Evolutionary conservation across 768 basidiomycete genomes (phyloP), one percentile per base, ranked within the genome.

Genomic region (Hirschioporus abietinus): DNA sequence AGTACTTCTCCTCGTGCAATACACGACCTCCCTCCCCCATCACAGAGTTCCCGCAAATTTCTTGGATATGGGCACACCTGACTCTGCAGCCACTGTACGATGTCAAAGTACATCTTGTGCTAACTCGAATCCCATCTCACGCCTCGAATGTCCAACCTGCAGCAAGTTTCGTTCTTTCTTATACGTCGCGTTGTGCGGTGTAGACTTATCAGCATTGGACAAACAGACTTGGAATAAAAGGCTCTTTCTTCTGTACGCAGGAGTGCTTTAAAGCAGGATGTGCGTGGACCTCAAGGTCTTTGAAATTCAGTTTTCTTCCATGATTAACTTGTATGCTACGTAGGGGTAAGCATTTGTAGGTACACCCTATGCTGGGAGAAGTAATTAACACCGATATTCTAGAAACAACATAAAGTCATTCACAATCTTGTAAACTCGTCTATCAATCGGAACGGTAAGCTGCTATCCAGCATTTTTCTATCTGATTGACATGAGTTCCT

Each of bases 241-340:
- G 92, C 34, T 94, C 92, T 35, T 92, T 90, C 75, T 99, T 96
- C 79, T 98, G 96, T 70, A 88, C 89, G 26, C 96, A 99, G 77
- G 93, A 92, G 63, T 99, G 96, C 79, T 98, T 98, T 86, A 98
- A 97, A 78, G 85, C 88, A 61, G 90, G 86, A 76, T 99, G 96
- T 96, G 76, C 81, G 95, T 82, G 52, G 30, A 57, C 35, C 10
- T 3, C 25, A 61, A 61, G 9, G 10, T 24, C 60, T 15, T 34
- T 15, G 15, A 34, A 12, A 17, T 15, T 24, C 30, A 30, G 30
- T 30, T 30, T 30, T 8, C 30, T 61, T 61, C 23, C 60, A 15
- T 61, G 24, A 52, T 61, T 61, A 61, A 25, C 17, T 61, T n/a
- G 15, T 25, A 25, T 25, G 60, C 24, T 34, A 25, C 20, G 20